These are phyloP conservation scores for Escovopsis sp. DNA, from an alignment of 2,329 filamentous ascomycete species.

Conservation along the genomic window DNA sequence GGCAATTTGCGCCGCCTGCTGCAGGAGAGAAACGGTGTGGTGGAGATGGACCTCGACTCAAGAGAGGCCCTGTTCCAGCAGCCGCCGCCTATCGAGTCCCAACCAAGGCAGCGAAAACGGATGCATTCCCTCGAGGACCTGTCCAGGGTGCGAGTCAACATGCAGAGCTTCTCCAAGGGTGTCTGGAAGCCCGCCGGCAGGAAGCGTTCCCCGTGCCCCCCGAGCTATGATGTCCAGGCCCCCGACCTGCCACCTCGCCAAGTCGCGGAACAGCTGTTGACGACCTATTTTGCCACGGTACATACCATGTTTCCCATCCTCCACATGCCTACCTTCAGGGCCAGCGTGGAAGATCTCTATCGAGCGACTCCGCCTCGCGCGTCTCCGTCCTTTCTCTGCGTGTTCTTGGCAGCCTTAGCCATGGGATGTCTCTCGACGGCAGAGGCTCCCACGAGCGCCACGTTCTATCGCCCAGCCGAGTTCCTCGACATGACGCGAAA, in stretches of 20 bases:
- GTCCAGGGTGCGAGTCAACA: conserved; percentile 53
- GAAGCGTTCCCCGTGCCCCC: conserved; percentile 39
- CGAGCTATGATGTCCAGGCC: conserved; percentile 35
- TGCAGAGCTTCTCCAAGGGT: conserved; percentile 60
- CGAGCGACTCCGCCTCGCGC: conserved; percentile 42
- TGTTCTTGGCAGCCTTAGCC: conserved; percentile 73
- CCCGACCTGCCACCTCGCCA: conserved; percentile 57
- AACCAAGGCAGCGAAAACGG: conserved; percentile 48
- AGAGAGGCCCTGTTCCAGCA: conserved; percentile 37
- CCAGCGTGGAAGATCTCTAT: conserved; percentile 65
- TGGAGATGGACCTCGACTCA: conserved; percentile 34
- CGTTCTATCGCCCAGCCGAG: conserved; percentile 38
- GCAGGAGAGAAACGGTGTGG: conserved; percentile 32
- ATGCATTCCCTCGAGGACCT: conserved; percentile 53
- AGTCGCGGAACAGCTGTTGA: conserved; percentile 56
- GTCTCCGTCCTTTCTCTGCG: conserved; percentile 56
- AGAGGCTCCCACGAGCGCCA: conserved; percentile 35
- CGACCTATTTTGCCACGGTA: conserved; percentile 59
- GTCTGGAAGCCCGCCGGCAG: conserved; percentile 65
- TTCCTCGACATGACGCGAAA: conserved; percentile 58
- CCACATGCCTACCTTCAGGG: conserved; percentile 74
- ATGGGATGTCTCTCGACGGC: conserved; percentile 63
- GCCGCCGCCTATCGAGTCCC: conserved; percentile 46
- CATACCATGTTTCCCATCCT: conserved; percentile 75
- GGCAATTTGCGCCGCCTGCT: conserved; percentile 54